phyloP scores from a whole-genome alignment of 805 yeast species.

The Maudiozyma pseudohumilis region DNA sequence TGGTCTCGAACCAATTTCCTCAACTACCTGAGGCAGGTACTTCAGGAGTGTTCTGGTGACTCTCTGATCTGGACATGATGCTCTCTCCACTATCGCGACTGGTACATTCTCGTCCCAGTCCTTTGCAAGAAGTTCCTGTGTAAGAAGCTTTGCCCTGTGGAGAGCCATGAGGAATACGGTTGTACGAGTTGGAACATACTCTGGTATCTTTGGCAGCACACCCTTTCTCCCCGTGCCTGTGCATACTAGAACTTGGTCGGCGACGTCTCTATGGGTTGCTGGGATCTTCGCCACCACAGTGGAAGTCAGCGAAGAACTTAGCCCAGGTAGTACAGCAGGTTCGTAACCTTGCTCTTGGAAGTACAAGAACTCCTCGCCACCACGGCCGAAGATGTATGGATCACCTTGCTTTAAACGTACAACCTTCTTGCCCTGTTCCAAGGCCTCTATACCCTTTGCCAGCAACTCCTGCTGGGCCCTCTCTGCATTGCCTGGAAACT shows the following conservation, averaged over 20 bases:
- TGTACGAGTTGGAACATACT: slow-evolving; percentile 61
- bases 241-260: slow-evolving; percentile 86
- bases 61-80: slow-evolving; percentile 89
- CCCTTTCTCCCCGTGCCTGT: slow-evolving; percentile 94
- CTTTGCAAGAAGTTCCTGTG: slow-evolving; percentile 42
- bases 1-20: slow-evolving; percentile 75
- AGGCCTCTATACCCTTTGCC: slow-evolving; percentile 56
- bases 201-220: slow-evolving; percentile 67
- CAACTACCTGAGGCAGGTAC: slow-evolving; percentile 62
- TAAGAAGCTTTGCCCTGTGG: slow-evolving; percentile 49
- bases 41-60: slow-evolving; percentile 63
- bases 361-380: slow-evolving; percentile 80
- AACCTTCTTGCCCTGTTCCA: slow-evolving; percentile 60
- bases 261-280: slow-evolving; percentile 83
- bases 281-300: slow-evolving; percentile 77
- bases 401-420: slow-evolving; percentile 93
- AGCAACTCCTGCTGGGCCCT: slow-evolving; percentile 81
- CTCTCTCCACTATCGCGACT: slow-evolving; percentile 80
- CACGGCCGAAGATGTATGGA: slow-evolving; percentile 92
- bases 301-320: slow-evolving; percentile 83
- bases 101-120: slow-evolving; percentile 68
- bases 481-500: slow-evolving; percentile 96
- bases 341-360: slow-evolving; percentile 57
- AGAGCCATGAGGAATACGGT: slow-evolving; percentile 85
- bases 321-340: slow-evolving; percentile 76